These are phyloP conservation scores for Sporothrix brunneoviolacea DNA, from an alignment of 2,329 filamentous ascomycete species.

Conservation along the genomic window DNA sequence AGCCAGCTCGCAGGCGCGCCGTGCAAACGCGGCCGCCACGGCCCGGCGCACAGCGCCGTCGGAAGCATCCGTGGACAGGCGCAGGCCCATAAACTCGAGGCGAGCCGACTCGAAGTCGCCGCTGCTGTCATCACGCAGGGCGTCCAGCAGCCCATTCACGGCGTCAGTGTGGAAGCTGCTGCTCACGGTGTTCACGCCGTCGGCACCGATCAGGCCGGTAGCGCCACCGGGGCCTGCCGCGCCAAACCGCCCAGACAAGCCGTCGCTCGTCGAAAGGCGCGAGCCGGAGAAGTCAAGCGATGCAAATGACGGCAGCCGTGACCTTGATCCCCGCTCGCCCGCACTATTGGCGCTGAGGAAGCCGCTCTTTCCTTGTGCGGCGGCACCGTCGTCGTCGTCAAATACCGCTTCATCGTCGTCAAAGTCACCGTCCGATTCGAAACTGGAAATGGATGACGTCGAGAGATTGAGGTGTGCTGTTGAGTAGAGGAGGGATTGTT, in stretches of 20 bases:
- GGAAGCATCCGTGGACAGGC: conserved; percentile 83
- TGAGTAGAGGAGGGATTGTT: conserved; percentile 50
- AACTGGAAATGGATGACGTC: conserved; percentile 48
- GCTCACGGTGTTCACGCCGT: conserved; percentile 31
- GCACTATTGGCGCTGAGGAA: background rate
- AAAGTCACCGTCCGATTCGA: conserved; percentile 52
- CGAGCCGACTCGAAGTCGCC: conserved; percentile 76
- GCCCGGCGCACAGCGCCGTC: conserved; percentile 83
- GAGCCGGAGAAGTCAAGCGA: conserved; percentile 68
- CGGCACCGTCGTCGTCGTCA: conserved; percentile 22
- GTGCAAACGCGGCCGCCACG: conserved; percentile 78
- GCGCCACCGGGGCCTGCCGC: background rate
- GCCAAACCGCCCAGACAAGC: background rate
- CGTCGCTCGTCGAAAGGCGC: conserved; percentile 26
- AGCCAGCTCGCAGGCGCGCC: conserved; percentile 65
- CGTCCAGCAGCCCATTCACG: conserved; percentile 78
- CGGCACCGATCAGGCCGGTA: background rate
- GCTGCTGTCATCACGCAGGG: conserved; percentile 64
- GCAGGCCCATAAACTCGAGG: conserved; percentile 88
- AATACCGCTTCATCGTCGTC: conserved; percentile 53
- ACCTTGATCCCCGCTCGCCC: conserved; percentile 39
- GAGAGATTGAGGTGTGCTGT: conserved; percentile 47
- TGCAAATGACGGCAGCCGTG: conserved; percentile 63
- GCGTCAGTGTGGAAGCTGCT: conserved; percentile 78
- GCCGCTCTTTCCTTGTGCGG: conserved; percentile 32